Evolutionary conservation across 345 rosid species (phyloP), one percentile per base, ranked within the genome.

Genomic region (Leavenworthia alabamica): DNA sequence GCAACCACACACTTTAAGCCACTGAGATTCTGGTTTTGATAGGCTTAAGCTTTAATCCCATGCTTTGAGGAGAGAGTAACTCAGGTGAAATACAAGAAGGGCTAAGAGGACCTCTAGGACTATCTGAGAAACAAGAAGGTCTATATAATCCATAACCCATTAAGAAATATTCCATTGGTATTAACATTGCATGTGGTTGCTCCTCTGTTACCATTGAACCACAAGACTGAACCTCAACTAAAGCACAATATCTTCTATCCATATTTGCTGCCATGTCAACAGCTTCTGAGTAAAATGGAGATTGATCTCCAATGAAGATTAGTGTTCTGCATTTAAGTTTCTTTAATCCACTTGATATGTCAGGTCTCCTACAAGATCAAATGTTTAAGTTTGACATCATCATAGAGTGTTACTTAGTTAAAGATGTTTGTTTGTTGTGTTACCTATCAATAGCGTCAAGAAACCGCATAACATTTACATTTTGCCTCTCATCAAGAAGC

Each of bases 161-260:
- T 70, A 94, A 80, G 78, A 90, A 94, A 74, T 78, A 90, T 78
- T 90, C 99, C 92, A 94, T 64, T 3, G 99, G 99, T 67, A 94
- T 83, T 70, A 90, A 66, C 95, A 88, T 94, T 44, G 99, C 97
- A 39, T 87, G 95, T 17, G 99, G 95, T 71, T 90, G 96, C 78
- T 90, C 99, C 68, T 94, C 97, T 13, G 99, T 88, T 78, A 94
- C 97, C 95, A 90, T 82, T 40, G 99, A 94, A 66, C 99, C 99
- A 73, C 99, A 90, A 49, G 90, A 82, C 75, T 86, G 97, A 53
- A 94, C 99, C 97, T 93, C 97, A n/a, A 93, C 99, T 33, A 93
- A 75, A 62, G 99, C 99, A 72, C 91, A 79, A 50, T 76, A 85
- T 78, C 96, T 81, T 75, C 79, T 78, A 66, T 93, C 99, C 77